Conservation (phyloP, 2,329 filamentous ascomycete genomes). For the Colletotrichum higginsianum region DNA sequence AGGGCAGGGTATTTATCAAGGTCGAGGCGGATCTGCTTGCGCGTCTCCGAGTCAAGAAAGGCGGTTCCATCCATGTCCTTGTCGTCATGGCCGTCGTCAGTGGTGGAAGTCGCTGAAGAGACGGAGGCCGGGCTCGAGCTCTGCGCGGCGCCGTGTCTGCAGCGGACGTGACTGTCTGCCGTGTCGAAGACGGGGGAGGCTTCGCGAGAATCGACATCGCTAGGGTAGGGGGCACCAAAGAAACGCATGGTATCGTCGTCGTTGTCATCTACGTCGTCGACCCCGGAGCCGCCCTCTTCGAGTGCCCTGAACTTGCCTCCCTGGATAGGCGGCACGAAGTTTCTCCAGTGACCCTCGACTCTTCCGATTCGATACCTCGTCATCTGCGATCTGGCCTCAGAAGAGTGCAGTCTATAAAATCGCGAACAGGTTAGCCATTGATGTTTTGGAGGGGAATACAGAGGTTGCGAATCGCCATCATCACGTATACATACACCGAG, state of each 20-base stretch:
- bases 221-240: slow-evolving; percentile 56
- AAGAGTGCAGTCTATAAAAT: slow-evolving; percentile 80
- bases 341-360: slow-evolving; percentile 85
- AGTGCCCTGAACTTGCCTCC: slow-evolving; percentile 80
- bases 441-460: background rate
- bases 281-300: slow-evolving; percentile 47
- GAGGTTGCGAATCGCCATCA: background rate
- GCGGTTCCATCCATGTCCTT: slow-evolving; percentile 68
- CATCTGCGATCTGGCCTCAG: slow-evolving; percentile 83
- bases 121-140: slow-evolving; percentile 61
- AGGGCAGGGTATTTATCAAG: slow-evolving; percentile 85
- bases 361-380: slow-evolving; percentile 85
- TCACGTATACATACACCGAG: slow-evolving; percentile 76
- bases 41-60: slow-evolving; percentile 81
- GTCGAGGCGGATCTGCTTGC: slow-evolving; percentile 82
- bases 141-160: slow-evolving; percentile 46
- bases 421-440: slow-evolving; percentile 12
- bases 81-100: slow-evolving; percentile 60
- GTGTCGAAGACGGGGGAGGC: slow-evolving; percentile 67
- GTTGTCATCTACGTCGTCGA: slow-evolving; percentile 52
- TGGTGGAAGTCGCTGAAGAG: slow-evolving; percentile 69
- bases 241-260: slow-evolving; percentile 39
- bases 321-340: slow-evolving; percentile 93
- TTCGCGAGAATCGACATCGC: slow-evolving; percentile 67
- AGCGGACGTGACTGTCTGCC: slow-evolving; percentile 49